A percentile compares a stretch with the other conserved stretches of the same genome.
Conservation (phyloP, 164 flowering plant genomes). For the Nymphaea thermarum region DNA sequence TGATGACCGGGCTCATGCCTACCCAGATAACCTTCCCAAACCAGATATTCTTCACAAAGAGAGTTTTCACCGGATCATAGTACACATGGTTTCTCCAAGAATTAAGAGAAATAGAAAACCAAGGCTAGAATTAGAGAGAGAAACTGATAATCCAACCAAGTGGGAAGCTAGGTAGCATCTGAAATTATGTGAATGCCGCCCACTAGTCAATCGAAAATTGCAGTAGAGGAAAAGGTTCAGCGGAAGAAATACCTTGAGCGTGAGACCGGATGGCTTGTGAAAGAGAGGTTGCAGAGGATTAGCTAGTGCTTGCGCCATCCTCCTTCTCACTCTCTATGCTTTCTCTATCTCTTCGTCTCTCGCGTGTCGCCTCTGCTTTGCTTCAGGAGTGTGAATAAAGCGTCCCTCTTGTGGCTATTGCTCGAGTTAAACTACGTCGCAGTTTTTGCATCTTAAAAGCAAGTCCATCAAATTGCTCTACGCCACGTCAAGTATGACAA, state of each 20-base stretch:
- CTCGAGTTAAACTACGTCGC: too few relatives aligned
- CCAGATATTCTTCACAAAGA: too few relatives aligned
- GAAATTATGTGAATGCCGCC: too few relatives aligned
- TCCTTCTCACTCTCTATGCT: not conserved
- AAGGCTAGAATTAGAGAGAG: not conserved
- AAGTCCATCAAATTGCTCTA: too few relatives aligned
- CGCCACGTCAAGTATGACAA: too few relatives aligned
- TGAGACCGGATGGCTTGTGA: not conserved
- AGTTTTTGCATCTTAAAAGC: too few relatives aligned
- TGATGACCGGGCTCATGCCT: too few relatives aligned
- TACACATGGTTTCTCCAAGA: too few relatives aligned
- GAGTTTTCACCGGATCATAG: too few relatives aligned
- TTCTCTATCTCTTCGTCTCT: not conserved
- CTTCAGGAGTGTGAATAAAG: not conserved
- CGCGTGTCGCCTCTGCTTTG: not conserved
- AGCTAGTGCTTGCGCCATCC: not conserved
- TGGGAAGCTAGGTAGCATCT: not conserved
- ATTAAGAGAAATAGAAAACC: too few relatives aligned
- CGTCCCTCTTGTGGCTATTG: not conserved
- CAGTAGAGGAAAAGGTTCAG: not conserved
- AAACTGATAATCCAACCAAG: not conserved
- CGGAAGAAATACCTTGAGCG: slow-evolving; percentile 1
- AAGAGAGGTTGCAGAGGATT: slow-evolving; percentile 1
- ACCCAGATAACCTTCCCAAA: too few relatives aligned
- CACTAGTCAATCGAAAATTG: too few relatives aligned